These are phyloP conservation scores for Strobilomyces confusus DNA, from an alignment of 768 basidiomycete genomes.

Conservation along the genomic window DNA sequence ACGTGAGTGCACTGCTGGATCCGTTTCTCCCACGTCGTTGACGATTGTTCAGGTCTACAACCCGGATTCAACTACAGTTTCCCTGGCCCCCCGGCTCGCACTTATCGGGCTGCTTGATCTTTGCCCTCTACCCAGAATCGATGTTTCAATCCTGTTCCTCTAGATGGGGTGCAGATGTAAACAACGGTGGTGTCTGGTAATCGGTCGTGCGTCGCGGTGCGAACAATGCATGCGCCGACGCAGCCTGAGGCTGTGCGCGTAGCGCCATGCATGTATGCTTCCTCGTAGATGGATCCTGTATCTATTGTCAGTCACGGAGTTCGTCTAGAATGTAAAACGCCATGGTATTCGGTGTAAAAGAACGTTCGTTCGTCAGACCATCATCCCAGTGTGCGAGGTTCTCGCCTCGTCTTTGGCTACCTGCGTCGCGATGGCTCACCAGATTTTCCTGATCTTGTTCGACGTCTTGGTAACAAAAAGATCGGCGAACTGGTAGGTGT, in stretches of 20 bases:
- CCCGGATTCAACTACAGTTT: slow-evolving; percentile 37
- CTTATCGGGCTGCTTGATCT: neutral
- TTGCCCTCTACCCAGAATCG: no score
- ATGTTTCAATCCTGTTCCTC: neutral
- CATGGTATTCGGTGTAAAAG: no score
- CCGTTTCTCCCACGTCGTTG: neutral
- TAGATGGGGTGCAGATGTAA: slow-evolving; percentile 6
- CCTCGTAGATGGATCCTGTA: slow-evolving; percentile 2
- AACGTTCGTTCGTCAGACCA: no score
- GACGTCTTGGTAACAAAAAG: no score
- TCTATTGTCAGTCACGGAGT: slow-evolving; percentile 1
- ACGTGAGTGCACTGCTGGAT: slow-evolving; percentile 27
- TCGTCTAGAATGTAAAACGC: no score
- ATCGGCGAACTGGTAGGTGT: no score
- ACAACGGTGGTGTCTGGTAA: neutral
- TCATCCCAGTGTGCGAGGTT: no score
- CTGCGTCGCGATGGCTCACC: no score
- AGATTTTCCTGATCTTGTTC: no score
- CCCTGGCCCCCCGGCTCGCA: slow-evolving; percentile 40
- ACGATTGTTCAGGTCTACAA: slow-evolving; percentile 23
- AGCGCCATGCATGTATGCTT: neutral
- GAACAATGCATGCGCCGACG: slow-evolving; percentile 1
- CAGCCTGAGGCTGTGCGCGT: slow-evolving; percentile 7
- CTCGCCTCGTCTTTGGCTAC: no score
- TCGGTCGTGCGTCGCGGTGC: neutral